Percentiles rank a stretch among this genome's conserved stretches.
These are phyloP conservation scores for Amphichorda felina DNA, from an alignment of 2,329 filamentous ascomycete species.

Conservation along the genomic window DNA sequence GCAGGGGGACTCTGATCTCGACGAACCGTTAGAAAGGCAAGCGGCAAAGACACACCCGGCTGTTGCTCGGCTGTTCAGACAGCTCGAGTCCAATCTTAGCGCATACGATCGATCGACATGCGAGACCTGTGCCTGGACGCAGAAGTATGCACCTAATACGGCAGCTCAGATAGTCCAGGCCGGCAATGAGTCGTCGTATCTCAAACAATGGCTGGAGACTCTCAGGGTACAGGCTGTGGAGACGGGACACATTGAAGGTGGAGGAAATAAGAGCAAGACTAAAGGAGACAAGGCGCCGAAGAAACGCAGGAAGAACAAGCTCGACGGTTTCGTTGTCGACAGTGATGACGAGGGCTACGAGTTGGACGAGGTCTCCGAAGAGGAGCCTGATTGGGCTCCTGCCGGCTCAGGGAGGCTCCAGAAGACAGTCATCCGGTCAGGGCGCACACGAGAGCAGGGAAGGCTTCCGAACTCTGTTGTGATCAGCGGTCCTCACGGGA, in stretches of 20 bases:
- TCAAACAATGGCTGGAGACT: conserved; percentile 72
- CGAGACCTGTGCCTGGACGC: conserved; percentile 61
- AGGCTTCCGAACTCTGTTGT: conserved; percentile 67
- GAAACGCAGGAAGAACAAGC: conserved; percentile 59
- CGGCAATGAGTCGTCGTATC: conserved; percentile 54
- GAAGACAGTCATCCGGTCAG: conserved; percentile 42
- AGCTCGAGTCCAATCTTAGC: conserved; percentile 51
- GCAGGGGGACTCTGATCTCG: conserved; percentile 7
- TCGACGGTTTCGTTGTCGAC: conserved; percentile 71
- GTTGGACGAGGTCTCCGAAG: conserved; percentile 56
- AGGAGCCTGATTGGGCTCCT: conserved; percentile 36
- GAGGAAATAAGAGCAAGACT: conserved; percentile 13
- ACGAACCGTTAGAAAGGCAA: conserved; percentile 17
- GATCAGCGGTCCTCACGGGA: conserved; percentile 79
- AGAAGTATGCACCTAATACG: conserved; percentile 69
- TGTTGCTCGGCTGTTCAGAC: conserved; percentile 44
- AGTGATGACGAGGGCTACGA: conserved; percentile 58
- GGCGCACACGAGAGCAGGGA: conserved; percentile 27
- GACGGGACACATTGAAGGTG: conserved; percentile 33
- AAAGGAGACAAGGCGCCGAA: conserved; percentile 21
- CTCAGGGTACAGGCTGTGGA: conserved; percentile 61
- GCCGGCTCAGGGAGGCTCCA: conserved; percentile 23
- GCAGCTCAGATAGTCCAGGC: conserved; percentile 65
- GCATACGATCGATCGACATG: conserved; percentile 72
- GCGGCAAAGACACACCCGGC: conserved; percentile 39